Evolutionary conservation across 139 green algal genomes (phyloP), one percentile per base, ranked within the genome.

Genomic region (Closterium sp.): DNA sequence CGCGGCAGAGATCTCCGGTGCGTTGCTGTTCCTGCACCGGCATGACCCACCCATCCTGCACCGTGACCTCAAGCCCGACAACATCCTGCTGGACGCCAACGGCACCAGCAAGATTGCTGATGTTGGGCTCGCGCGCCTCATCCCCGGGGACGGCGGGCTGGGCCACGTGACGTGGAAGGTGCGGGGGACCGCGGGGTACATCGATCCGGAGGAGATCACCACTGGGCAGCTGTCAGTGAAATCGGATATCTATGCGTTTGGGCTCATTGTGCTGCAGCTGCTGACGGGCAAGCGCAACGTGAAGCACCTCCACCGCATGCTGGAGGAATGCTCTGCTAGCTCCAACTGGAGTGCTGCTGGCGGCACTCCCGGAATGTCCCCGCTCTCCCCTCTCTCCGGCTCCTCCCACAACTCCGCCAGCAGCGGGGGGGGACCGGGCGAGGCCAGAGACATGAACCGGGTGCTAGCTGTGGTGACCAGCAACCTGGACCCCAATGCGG

Each of bases 1-100:
- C 25, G 86, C 86, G n/a, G n/a, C 86, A 1, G 86, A 89, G 19
- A 76, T 89, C n/a, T 32, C 86, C 28, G n/a, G 31, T 8, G 86
- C 86, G 16, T 23, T 89, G 0, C 86, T 89, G 5, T 89, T 89
- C 86, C 86, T 89, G 86, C 86, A 89, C 25, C 36, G 36, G 86
- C 35, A 76, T 12, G n/a, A 43, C 28, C 86, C 35, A 23, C 86
- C 81, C 81, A 86, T 86, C 81, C 81, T 86, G 81, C 81, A 86
- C 81, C 81, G 81, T 23, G 81, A 86, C 81, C 25, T 86, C 23
- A 86, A 86, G 81, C 81, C 81, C 0, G 81, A 86, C 81, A 86
- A 86, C 81, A 89, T 89, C 25, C 35, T 89, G 0, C 86, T 89
- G 21, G 86, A 89, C 25, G 86, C 28, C 36, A 89, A 89, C 28